Evolutionary conservation across 768 basidiomycete genomes (phyloP).

Genomic region (Tulasnella sp.): DNA sequence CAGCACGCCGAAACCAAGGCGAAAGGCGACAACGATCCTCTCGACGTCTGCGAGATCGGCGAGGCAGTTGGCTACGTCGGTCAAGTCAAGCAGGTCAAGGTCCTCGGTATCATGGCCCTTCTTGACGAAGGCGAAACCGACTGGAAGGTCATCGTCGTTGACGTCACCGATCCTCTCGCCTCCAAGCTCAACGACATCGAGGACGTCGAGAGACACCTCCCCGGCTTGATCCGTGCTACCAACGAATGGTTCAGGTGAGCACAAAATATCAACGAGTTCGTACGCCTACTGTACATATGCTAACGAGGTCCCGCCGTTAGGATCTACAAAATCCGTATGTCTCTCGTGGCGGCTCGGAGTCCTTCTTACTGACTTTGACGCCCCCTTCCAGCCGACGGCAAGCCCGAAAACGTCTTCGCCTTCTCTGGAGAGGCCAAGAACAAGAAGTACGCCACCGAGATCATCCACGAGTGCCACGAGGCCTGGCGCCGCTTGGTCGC

Average conservation of each 20-base stretch:
- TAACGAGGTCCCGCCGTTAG: slow-evolving; percentile 28
- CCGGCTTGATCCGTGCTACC: slow-evolving; percentile 90
- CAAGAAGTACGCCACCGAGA: slow-evolving; percentile 98
- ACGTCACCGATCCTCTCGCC: slow-evolving; percentile 90
- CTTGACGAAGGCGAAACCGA: slow-evolving; percentile 99
- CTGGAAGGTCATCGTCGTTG: slow-evolving; percentile 99
- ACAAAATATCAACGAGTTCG: not conserved
- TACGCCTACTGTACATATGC: not conserved
- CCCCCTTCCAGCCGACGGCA: slow-evolving; percentile 51
- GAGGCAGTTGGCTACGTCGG: slow-evolving; percentile 96
- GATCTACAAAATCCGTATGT: slow-evolving; percentile 75
- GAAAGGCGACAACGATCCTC: slow-evolving; percentile 96
- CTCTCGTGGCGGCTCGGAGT: not conserved
- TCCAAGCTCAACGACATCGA: slow-evolving; percentile 97
- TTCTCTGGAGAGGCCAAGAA: slow-evolving; percentile 99
- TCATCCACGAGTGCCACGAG: slow-evolving; percentile 98
- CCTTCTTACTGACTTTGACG: not conserved
- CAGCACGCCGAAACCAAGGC: slow-evolving; percentile 96
- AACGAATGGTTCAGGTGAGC: slow-evolving; percentile 96
- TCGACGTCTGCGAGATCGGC: slow-evolving; percentile 99
- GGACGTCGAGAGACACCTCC: slow-evolving; percentile 96
- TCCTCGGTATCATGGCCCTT: slow-evolving; percentile 99
- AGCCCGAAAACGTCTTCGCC: slow-evolving; percentile 95
- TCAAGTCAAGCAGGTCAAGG: slow-evolving; percentile 99
- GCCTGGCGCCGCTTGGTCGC: slow-evolving; percentile 90